phyloP scores from a whole-genome alignment of 139 green algal genomes.

The Chlorella vulgaris region DNA sequence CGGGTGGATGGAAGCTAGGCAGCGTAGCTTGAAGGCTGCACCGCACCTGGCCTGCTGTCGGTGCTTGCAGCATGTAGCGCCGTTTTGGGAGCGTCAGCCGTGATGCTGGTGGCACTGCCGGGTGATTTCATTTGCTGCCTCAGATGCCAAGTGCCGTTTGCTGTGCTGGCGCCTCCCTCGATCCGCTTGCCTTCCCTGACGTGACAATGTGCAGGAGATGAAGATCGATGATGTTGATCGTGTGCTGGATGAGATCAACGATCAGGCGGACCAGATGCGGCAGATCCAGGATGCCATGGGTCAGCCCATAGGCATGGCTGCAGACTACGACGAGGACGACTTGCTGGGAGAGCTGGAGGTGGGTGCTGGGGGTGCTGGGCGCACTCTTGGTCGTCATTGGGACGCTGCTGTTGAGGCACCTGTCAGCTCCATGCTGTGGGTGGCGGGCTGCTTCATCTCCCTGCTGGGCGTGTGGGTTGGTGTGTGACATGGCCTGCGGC shows the following conservation, averaged over 20 bases:
- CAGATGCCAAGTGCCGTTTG: too few relatives aligned
- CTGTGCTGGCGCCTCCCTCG: too few relatives aligned
- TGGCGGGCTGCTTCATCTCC: neutral
- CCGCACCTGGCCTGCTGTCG: too few relatives aligned
- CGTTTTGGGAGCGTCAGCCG: neutral
- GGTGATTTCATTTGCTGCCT: too few relatives aligned
- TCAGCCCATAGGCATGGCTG: conserved; percentile 71
- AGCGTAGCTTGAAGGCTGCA: too few relatives aligned
- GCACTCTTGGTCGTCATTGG: too few relatives aligned
- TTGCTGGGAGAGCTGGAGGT: conserved; percentile 77
- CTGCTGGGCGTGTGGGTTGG: too few relatives aligned
- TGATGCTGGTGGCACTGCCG: neutral
- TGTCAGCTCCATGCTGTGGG: neutral
- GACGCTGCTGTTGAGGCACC: too few relatives aligned
- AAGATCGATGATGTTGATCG: conserved; percentile 96
- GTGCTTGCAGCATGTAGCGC: neutral
- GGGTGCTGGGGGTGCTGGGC: neutral
- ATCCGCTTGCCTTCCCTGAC: too few relatives aligned
- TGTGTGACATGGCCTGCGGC: too few relatives aligned
- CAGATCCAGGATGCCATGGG: conserved; percentile 91
- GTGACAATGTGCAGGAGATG: conserved; percentile 44
- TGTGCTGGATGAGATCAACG: conserved; percentile 94
- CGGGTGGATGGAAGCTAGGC: too few relatives aligned
- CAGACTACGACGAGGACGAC: conserved; percentile 86
- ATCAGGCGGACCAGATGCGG: conserved; percentile 89